Conservation (phyloP, 306 rosid species). For the Pachyrhizus erosus region DNA sequence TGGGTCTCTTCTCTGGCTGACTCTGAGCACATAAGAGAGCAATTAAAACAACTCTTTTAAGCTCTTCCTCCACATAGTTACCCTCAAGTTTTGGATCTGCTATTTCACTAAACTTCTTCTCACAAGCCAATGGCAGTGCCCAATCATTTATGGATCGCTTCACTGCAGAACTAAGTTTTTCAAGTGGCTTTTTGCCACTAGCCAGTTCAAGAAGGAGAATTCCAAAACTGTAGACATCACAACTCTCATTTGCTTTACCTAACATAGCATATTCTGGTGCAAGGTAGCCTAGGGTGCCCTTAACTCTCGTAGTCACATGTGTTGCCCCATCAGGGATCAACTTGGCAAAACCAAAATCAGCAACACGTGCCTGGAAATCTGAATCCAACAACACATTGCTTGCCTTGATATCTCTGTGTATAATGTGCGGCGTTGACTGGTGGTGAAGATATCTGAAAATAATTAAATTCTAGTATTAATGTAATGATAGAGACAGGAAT, state of each 20-base stretch:
- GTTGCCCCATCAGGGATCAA: conserved; percentile 97
- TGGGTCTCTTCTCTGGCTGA: conserved; percentile 82
- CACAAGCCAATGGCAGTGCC: conserved; percentile 88
- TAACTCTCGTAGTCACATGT: conserved; percentile 94
- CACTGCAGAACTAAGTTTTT: conserved; percentile 54
- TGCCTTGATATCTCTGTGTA: conserved; percentile 91
- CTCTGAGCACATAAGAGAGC: conserved; percentile 72
- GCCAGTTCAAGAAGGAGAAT: conserved; percentile 95
- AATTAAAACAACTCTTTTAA: conserved; percentile 76
- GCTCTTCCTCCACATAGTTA: conserved; percentile 74
- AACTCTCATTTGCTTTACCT: conserved; percentile 90
- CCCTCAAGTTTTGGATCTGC: conserved; percentile 89
- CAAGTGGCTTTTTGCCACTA: conserved; percentile 84
- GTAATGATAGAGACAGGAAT: not conserved
- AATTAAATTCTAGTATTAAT: conserved; percentile 12
- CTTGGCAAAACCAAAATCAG: conserved; percentile 96
- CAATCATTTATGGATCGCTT: conserved; percentile 82
- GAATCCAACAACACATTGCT: conserved; percentile 87
- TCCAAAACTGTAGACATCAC: conserved; percentile 94
- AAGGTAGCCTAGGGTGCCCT: conserved; percentile 97
- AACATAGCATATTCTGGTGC: conserved; percentile 97
- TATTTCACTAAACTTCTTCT: conserved; percentile 65
- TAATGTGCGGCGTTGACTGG: conserved; percentile 90
- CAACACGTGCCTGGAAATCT: conserved; percentile 82
- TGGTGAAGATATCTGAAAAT: conserved; percentile 92